Percentiles rank a stretch among this genome's conserved stretches.
Conservation (phyloP, 805 yeast genomes). For the Vanderwaltozyma verrucispora region DNA sequence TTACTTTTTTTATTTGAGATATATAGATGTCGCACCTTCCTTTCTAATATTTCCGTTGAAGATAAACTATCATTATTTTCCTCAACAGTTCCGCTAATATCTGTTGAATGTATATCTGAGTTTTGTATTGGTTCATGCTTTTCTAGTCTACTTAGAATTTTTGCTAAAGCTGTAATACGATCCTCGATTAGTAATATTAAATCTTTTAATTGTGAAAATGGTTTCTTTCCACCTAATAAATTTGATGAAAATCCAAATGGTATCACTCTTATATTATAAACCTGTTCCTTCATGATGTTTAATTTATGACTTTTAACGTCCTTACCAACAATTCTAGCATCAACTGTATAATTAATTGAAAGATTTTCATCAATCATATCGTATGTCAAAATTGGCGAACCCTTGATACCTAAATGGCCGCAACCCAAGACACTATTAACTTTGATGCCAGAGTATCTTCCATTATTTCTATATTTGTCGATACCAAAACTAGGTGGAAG, state of each 20-base stretch:
- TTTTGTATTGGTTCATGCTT: slow-evolving; percentile 16
- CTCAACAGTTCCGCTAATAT: slow-evolving; percentile 21
- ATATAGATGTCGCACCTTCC: slow-evolving; percentile 25
- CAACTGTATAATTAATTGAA: slow-evolving; percentile 44
- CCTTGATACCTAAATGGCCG: slow-evolving; percentile 41
- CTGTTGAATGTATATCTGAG: slow-evolving; percentile 20
- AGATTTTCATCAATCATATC: slow-evolving; percentile 39
- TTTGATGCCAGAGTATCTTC: slow-evolving; percentile 25
- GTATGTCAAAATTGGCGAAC: slow-evolving; percentile 43
- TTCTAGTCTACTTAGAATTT: slow-evolving; percentile 16
- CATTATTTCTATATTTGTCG: slow-evolving; percentile 23
- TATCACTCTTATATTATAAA: slow-evolving; percentile 31
- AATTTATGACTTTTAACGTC: slow-evolving; percentile 23
- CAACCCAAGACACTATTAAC: slow-evolving; percentile 32
- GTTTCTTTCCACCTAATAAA: slow-evolving; percentile 10
- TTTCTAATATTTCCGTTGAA: slow-evolving; percentile 17
- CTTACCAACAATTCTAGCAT: slow-evolving; percentile 46
- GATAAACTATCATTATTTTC: slow-evolving; percentile 13
- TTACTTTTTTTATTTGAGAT: not conserved
- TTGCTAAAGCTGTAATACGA: slow-evolving; percentile 18
- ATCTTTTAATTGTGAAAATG: slow-evolving; percentile 17
- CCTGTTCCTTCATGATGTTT: slow-evolving; percentile 28
- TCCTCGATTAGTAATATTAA: slow-evolving; percentile 19
- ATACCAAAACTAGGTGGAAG: slow-evolving; percentile 35
- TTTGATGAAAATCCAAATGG: slow-evolving; percentile 31